Percentiles rank a stretch among this genome's conserved stretches.
Evolutionary conservation across 495 filamentous ascomycete species (phyloP).

Genomic region (Penicillium salamii): DNA sequence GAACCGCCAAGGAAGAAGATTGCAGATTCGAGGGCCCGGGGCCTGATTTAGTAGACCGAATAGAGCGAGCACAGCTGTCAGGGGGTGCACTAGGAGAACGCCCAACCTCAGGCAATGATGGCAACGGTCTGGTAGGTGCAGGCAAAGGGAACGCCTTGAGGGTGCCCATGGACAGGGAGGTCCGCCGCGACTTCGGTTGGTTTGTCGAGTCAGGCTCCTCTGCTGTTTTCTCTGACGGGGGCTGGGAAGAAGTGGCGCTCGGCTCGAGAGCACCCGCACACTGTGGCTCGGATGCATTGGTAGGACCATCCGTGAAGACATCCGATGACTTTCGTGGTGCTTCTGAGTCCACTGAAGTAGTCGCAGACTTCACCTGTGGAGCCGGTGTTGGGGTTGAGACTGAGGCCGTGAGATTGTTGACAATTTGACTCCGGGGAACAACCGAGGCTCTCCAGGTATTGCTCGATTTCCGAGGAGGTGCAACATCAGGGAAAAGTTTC

Average conservation of each 20-base stretch:
- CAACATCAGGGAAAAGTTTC: slow-evolving; percentile 40
- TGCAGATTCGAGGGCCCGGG: slow-evolving; percentile 6
- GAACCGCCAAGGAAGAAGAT: slow-evolving; percentile 11
- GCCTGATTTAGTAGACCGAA: slow-evolving; percentile 3
- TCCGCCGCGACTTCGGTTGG: slow-evolving; percentile 18
- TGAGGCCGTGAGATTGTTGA: slow-evolving; percentile 9
- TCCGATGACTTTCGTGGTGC: background rate
- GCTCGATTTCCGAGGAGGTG: slow-evolving; percentile 34
- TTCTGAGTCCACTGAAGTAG: background rate
- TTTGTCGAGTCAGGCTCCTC: slow-evolving; percentile 4
- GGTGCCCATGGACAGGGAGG: slow-evolving; percentile 28
- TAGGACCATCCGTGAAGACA: background rate
- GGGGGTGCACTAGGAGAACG: slow-evolving; percentile 1
- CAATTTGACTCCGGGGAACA: slow-evolving; percentile 17
- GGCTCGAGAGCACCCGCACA: slow-evolving; percentile 9
- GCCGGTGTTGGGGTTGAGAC: background rate
- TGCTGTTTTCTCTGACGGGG: background rate
- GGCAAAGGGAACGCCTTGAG: slow-evolving; percentile 41
- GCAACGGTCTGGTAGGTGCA: slow-evolving; percentile 36
- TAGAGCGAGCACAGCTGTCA: slow-evolving; percentile 4
- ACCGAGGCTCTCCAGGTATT: slow-evolving; percentile 28
- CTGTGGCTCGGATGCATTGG: background rate
- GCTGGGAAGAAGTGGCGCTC: background rate
- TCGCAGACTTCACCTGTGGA: background rate
- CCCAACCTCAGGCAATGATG: slow-evolving; percentile 27